Evolutionary conservation across 73 alveolate species (phyloP).

Genomic region (Paramecium primaurelia): DNA sequence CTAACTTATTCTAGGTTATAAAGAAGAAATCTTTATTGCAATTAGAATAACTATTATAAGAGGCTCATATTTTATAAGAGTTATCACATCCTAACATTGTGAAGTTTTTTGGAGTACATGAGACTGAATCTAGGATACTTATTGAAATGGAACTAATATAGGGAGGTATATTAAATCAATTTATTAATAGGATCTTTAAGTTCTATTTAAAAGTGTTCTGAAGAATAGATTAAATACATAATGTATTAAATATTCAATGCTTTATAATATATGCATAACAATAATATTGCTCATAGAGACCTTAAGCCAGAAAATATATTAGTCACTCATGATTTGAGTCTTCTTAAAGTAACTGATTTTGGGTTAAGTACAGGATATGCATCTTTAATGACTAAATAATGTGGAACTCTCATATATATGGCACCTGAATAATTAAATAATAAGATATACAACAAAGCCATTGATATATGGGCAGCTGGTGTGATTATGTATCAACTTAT

Average conservation of each 20-base stretch:
- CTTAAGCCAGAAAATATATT: conserved; percentile 69
- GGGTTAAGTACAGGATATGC: conserved; percentile 69
- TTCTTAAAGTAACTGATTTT: conserved; percentile 64
- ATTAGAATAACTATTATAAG: conserved; percentile 55
- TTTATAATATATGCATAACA: conserved; percentile 63
- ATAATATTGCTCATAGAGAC: conserved; percentile 70
- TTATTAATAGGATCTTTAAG: conserved; percentile 49
- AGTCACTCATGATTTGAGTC: conserved; percentile 19
- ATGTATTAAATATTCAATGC: conserved; percentile 57
- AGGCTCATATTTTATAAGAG: conserved; percentile 64
- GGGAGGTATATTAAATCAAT: conserved; percentile 58
- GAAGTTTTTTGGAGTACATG: conserved; percentile 67
- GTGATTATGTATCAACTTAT: conserved; percentile 64
- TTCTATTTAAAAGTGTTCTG: conserved; percentile 12
- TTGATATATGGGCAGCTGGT: conserved; percentile 75
- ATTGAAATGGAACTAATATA: conserved; percentile 75
- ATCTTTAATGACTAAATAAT: conserved; percentile 46
- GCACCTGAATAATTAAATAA: conserved; percentile 69
- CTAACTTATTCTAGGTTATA: not conserved
- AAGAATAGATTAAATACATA: conserved; percentile 37
- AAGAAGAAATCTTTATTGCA: conserved; percentile 54
- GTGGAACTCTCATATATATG: conserved; percentile 77
- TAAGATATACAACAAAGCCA: conserved; percentile 54
- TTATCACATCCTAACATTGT: conserved; percentile 77
- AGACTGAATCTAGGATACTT: conserved; percentile 42